A percentile compares a stretch with the other conserved stretches of the same genome.
Conservation (phyloP, 331 rosid species). For the Arachis monticola region DNA sequence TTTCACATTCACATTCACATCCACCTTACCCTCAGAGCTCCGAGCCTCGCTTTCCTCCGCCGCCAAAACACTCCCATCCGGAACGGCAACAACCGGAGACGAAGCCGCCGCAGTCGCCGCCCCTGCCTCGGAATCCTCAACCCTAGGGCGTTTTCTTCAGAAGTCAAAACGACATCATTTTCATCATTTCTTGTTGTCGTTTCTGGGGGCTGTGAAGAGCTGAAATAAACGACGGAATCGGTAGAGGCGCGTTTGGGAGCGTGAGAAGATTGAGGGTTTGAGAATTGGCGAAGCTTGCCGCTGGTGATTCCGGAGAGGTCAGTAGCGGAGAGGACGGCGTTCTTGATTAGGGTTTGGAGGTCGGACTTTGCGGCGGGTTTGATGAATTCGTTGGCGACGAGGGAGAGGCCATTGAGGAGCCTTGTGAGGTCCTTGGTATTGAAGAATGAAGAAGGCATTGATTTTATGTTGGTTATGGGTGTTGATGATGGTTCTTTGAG, state of each 20-base stretch:
- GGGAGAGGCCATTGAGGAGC: constrained; percentile 64
- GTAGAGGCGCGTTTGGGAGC: neutral
- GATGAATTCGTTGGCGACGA: constrained; percentile 64
- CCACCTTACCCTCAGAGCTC: constrained; percentile 17
- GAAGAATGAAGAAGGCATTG: constrained; percentile 31
- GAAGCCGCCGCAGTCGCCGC: neutral
- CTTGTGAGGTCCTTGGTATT: constrained; percentile 51
- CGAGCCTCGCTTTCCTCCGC: constrained; percentile 20
- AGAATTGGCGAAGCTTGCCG: constrained; percentile 55
- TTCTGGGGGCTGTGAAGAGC: constrained; percentile 7
- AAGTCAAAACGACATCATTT: constrained; percentile 12
- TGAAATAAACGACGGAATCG: constrained; percentile 42
- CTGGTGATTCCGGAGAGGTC: constrained; percentile 74
- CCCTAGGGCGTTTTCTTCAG: neutral
- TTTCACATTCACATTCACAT: constrained; percentile 1
- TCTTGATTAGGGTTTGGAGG: constrained; percentile 56
- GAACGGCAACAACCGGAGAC: neutral
- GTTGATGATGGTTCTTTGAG: neutral
- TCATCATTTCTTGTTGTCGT: neutral
- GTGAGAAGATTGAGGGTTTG: constrained; percentile 24
- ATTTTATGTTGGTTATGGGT: neutral
- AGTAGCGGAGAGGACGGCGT: constrained; percentile 62
- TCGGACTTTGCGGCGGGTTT: constrained; percentile 43
- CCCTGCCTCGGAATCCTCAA: neutral
- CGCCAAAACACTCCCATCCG: constrained; percentile 20